Conservation (phyloP, 2,329 filamentous ascomycete genomes). For the Lecanicillium sp. region DNA sequence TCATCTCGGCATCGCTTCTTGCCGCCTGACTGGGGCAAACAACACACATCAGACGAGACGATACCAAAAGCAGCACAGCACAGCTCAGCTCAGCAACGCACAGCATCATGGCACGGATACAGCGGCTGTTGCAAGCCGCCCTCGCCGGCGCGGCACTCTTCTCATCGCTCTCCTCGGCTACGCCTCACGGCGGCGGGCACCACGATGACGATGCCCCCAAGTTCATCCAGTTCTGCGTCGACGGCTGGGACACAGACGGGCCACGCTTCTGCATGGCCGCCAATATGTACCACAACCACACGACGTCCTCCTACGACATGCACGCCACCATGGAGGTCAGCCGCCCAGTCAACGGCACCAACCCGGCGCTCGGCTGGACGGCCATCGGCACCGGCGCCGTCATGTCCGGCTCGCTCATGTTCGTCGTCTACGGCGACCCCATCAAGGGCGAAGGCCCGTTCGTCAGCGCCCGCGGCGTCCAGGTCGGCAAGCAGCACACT, state of each 20-base stretch:
- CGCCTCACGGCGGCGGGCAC: not conserved
- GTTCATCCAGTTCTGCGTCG: conserved; percentile 12
- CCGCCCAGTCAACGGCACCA: conserved; percentile 1
- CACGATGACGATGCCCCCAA: not conserved
- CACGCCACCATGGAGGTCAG: conserved; percentile 11
- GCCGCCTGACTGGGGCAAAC: too few species aligned
- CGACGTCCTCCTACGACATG: conserved; percentile 13
- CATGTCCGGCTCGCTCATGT: conserved; percentile 14
- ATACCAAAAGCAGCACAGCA: too few species aligned
- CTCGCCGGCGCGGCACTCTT: not conserved
- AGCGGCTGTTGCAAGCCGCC: not conserved
- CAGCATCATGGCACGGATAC: not conserved
- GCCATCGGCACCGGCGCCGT: conserved; percentile 11
- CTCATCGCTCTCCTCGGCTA: too few species aligned
- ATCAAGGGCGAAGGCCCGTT: not conserved
- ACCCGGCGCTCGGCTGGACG: conserved; percentile 9
- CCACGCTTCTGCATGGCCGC: conserved; percentile 11
- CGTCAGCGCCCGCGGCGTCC: conserved; percentile 12
- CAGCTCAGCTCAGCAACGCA: not conserved
- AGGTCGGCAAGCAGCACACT: not conserved
- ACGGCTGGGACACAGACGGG: not conserved
- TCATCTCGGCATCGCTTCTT: too few species aligned
- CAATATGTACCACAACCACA: conserved; percentile 14
- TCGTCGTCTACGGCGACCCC: conserved; percentile 14
- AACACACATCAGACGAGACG: too few species aligned